Conservation (phyloP, 345 rosid species). For the Sapria himalayana region DNA sequence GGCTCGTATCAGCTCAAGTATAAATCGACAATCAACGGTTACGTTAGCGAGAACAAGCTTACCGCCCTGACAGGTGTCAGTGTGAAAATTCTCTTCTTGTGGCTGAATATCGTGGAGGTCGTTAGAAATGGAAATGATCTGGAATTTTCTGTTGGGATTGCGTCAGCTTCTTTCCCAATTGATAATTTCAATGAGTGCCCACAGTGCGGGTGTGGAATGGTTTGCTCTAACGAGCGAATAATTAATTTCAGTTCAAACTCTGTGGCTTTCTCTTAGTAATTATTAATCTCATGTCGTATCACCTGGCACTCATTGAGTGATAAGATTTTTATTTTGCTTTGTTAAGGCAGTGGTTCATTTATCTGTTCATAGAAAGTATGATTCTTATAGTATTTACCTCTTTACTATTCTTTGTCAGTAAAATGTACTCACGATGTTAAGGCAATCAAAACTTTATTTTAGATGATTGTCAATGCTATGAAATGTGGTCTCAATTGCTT, state of each 20-base stretch:
- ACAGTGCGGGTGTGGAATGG: conserved; percentile 75
- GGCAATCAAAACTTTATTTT: too few relatives aligned
- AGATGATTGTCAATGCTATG: too few relatives aligned
- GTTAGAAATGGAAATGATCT: conserved; percentile 25
- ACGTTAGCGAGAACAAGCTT: conserved; percentile 23
- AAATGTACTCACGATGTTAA: too few relatives aligned
- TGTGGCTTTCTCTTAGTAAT: conserved; percentile 23
- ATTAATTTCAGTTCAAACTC: conserved; percentile 10
- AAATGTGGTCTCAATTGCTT: too few relatives aligned
- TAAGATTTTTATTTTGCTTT: too few relatives aligned
- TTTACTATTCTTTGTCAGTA: too few relatives aligned
- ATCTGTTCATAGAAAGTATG: too few relatives aligned
- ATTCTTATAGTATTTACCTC: too few relatives aligned
- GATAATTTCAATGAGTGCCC: conserved; percentile 55
- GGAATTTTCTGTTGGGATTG: conserved; percentile 44
- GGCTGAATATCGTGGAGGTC: conserved; percentile 49
- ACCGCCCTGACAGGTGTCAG: conserved; percentile 31
- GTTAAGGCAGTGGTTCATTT: too few relatives aligned
- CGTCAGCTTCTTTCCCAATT: conserved; percentile 37
- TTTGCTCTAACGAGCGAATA: conserved; percentile 18
- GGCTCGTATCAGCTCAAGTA: conserved; percentile 39
- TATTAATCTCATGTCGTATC: too few relatives aligned
- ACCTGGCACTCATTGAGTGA: too few relatives aligned
- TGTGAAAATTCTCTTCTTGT: conserved; percentile 34
- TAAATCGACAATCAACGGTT: conserved; percentile 25